Conservation (phyloP, 164 flowering plant species). For the Echeveria elegans region DNA sequence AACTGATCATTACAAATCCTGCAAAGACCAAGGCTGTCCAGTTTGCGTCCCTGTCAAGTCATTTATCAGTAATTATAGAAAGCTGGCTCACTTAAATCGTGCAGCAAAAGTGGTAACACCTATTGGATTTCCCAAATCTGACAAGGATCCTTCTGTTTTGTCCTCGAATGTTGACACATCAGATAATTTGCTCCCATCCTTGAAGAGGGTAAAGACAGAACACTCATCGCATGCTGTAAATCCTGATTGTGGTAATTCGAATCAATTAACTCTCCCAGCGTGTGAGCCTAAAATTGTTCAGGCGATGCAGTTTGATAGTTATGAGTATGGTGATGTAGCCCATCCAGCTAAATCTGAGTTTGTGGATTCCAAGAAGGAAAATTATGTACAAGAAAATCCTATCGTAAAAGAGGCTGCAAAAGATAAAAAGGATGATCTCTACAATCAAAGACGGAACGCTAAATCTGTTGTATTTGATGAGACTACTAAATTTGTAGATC, state of each 20-base stretch:
- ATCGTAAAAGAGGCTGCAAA: constrained; percentile 22
- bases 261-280: constrained; percentile 22
- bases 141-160: constrained; percentile 25
- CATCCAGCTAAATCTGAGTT: constrained; percentile 34
- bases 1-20: neutral
- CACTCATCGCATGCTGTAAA: constrained; percentile 38
- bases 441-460: constrained; percentile 25
- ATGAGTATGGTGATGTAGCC: constrained; percentile 24
- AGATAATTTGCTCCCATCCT: constrained; percentile 44
- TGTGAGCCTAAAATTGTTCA: constrained; percentile 22
- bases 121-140: constrained; percentile 34
- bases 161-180: constrained; percentile 35
- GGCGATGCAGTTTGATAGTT: constrained; percentile 24
- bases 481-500: constrained; percentile 27
- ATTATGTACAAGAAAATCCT: constrained; percentile 27
- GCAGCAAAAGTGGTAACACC: neutral
- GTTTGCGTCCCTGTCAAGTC: neutral
- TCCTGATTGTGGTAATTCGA: constrained; percentile 26
- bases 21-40: neutral
- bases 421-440: constrained; percentile 23
- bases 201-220: constrained; percentile 71
- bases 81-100: neutral
- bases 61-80: neutral
- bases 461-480: constrained; percentile 28
- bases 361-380: constrained; percentile 40